Base-by-base conservation (phyloP, 202 grass and related monocot species). In the Zizania palustris region DNA sequence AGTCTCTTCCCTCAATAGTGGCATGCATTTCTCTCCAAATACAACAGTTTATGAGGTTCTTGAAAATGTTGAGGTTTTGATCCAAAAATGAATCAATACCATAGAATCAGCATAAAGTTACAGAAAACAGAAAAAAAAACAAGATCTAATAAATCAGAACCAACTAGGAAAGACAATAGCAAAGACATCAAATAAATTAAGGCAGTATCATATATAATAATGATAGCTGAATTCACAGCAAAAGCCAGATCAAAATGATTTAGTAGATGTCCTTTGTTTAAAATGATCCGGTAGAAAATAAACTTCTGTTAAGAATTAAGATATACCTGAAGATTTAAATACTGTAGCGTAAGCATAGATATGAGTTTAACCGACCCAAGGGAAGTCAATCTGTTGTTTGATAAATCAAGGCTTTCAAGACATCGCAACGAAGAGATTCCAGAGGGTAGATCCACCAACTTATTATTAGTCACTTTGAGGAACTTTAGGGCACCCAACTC, bases 401-500 rank as follows among this genome's bases (percentile, higher is more conserved):
- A 96, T 85, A 99, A 79, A 53, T 99, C 89, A 65, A 99, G 85
- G 73, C 84, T 96, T 77, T 92, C 87, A 57, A 99, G 87, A 74
- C 55, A 87, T 67, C 84, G 90, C 60, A 99, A 79, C 67, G 82
- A 95, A 15, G 96, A 96, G 42, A 99, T 79, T 77, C 80, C 83
- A 20, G 83, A 66, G 36, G 96, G 96, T 57, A 96, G 53, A 81
- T 99, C 92, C 20, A 83, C 83, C 75, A 99, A 77, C 78, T 99
- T 99, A 91, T 99, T 99, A 72, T 96, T 92, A 61, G 89, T 89
- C 74, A 99, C 85, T 88, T 93, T 99, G 57, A 99, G 79, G 68
- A 86, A 80, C 76, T 68, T 88, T 54, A 99, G 78, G 48, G 85
- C 79, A 79, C 68, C 76, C 56, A 93, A 78, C 45, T 93, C 87